Percentiles rank a stretch among this genome's conserved stretches.
phyloP scores from a whole-genome alignment of 305 asterid genomes.

The Fraxinus greggii region DNA sequence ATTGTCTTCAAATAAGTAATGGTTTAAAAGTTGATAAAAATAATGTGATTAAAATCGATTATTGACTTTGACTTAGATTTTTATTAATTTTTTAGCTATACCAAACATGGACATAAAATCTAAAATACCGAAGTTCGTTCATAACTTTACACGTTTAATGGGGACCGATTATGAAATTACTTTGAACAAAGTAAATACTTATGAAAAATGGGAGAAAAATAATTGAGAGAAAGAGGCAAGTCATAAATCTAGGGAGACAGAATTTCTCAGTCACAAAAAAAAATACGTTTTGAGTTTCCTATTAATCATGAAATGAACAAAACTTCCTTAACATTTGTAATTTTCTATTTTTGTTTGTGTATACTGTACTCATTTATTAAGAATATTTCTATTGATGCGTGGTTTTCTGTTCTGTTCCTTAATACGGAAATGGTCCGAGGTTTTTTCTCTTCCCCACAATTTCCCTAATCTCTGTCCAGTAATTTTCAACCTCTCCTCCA shows the following conservation, averaged over 20 bases:
- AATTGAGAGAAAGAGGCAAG: neutral
- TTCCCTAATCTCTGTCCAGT: neutral
- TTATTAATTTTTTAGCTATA: too few relatives aligned
- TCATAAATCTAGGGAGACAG: neutral
- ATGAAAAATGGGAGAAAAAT: too few relatives aligned
- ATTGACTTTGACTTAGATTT: too few relatives aligned
- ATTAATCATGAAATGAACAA: neutral
- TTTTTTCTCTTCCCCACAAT: slow-evolving; percentile 42
- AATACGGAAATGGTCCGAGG: slow-evolving; percentile 35
- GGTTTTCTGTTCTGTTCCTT: neutral
- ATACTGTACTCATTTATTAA: neutral
- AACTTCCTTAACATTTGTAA: neutral
- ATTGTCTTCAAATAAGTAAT: too few relatives aligned
- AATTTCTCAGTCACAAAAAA: neutral
- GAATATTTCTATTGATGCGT: neutral
- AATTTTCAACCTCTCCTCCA: neutral
- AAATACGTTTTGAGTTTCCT: neutral
- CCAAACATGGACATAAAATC: too few relatives aligned
- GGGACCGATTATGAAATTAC: too few relatives aligned
- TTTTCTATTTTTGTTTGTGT: neutral
- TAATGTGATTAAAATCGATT: too few relatives aligned
- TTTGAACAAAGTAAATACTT: too few relatives aligned
- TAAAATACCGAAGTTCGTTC: too few relatives aligned
- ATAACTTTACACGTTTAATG: too few relatives aligned
- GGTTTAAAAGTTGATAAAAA: too few relatives aligned